Evolutionary conservation across 2,329 filamentous ascomycete genomes (phyloP), one percentile per base, ranked within the genome.

Genomic region (Apiospora marii): DNA sequence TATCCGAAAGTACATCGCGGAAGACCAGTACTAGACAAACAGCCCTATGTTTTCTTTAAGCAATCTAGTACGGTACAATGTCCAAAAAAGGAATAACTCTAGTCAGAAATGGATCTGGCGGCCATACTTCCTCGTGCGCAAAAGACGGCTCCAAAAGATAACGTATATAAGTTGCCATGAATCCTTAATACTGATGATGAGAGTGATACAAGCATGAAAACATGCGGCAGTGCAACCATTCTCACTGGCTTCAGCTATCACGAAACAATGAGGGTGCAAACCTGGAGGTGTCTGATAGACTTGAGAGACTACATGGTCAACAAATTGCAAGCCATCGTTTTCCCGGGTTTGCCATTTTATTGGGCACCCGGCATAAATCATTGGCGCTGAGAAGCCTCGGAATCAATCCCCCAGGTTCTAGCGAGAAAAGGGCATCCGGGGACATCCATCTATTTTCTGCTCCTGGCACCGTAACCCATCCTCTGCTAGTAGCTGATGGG

Each of bases 241-340:
- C 49, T 51, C n/a, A 51, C n/a, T 51, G n/a, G 49, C n/a, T 51
- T 51, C n/a, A 51, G 49, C n/a, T 51, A 51, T 51, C n/a, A 51
- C n/a, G 68, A 75, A 67, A 67, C 34, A 67, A 67, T 44, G 37
- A 67, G 37, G 37, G 64, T 22, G 24, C 22, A 67, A 44, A 67
- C 64, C 37, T 67, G 22, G 64, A 67, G 43, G 24, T 67, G 24
- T 67, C 24, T 44, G 22, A 67, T 67, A 67, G 64, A 44, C 37
- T 67, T 14, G 37, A 67, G 64, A 67, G 27, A 44, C 22, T 67
- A 44, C 22, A 67, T 43, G 24, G 12, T 67, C 24, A 41, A 41
- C 37, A 67, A 44, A 67, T 14, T 41, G 22, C 22, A 44, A 27
- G 37, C 12, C 22, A 67, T 43, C 37, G 37, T 43, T 67, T 67